Percentiles rank a stretch among this genome's conserved stretches.
These are phyloP conservation scores for Thelonectria olida DNA, from an alignment of 2,329 filamentous ascomycete species.

Conservation along the genomic window DNA sequence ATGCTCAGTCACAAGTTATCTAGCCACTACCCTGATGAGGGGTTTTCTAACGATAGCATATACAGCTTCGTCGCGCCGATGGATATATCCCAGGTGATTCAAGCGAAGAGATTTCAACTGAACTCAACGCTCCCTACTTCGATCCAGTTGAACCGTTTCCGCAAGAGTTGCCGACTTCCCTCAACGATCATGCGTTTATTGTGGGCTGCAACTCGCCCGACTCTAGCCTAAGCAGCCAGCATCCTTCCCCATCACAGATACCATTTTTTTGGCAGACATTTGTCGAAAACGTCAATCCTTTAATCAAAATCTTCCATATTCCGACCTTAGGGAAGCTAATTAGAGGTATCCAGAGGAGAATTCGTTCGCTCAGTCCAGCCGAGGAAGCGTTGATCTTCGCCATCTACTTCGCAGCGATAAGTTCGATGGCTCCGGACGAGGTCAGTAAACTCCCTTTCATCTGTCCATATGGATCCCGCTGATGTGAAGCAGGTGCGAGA, in stretches of 20 bases:
- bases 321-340: conserved; percentile 16
- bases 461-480: no score
- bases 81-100: no score
- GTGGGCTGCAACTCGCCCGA: conserved; percentile 4
- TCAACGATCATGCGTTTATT: conserved; percentile 3
- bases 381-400: conserved; percentile 26
- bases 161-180: no score
- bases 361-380: conserved; percentile 2
- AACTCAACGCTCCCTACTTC: no score
- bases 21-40: no score
- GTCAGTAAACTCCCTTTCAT: no score
- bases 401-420: conserved; percentile 22
- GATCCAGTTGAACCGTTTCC: no score
- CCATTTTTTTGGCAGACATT: conserved; percentile 28
- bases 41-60: no score
- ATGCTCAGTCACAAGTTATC: no score
- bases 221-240: background rate
- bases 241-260: conserved; percentile 22
- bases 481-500: conserved; percentile 19
- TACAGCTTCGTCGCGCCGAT: no score
- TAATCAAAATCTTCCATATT: conserved; percentile 25
- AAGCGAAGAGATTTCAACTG: no score
- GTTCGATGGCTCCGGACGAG: conserved; percentile 20
- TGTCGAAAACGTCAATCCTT: conserved; percentile 24
- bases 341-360: conserved; percentile 15